phyloP scores from a whole-genome alignment of 2,329 filamentous ascomycete genomes.

The Aspergillus bombycis region DNA sequence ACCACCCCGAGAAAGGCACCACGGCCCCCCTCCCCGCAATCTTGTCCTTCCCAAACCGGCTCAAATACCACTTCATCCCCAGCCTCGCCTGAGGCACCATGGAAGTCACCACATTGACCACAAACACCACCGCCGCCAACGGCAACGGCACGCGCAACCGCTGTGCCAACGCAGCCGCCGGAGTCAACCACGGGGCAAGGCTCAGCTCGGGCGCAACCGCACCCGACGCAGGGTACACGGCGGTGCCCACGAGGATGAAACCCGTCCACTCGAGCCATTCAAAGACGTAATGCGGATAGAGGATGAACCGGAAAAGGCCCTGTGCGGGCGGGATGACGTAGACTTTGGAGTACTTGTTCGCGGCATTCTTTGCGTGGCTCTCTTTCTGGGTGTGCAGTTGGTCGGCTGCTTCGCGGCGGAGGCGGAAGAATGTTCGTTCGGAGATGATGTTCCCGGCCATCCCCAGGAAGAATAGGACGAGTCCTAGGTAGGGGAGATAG shows the following conservation, averaged over 20 bases:
- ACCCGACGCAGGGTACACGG: conserved; percentile 29
- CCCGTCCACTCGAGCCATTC: conserved; percentile 97
- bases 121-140: conserved; percentile 76
- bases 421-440: conserved; percentile 86
- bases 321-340: conserved; percentile 82
- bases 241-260: conserved; percentile 67
- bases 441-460: conserved; percentile 83
- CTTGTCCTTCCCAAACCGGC: conserved; percentile 84
- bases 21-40: conserved; percentile 75
- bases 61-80: conserved; percentile 82
- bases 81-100: conserved; percentile 87
- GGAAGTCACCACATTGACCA: conserved; percentile 83
- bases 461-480: conserved; percentile 75
- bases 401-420: conserved; percentile 69
- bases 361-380: conserved; percentile 26
- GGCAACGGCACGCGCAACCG: conserved; percentile 53
- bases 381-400: conserved; percentile 52
- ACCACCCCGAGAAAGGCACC: conserved; percentile 57
- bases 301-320: conserved; percentile 78
- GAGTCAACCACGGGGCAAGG: conserved; percentile 42
- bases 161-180: conserved; percentile 32
- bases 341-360: conserved; percentile 70
- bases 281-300: conserved; percentile 92
- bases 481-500: conserved; percentile 53
- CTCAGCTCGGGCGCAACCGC: conserved; percentile 21